These are phyloP conservation scores for Strobilomyces dryophilus DNA, from an alignment of 768 basidiomycete genomes.

Conservation along the genomic window DNA sequence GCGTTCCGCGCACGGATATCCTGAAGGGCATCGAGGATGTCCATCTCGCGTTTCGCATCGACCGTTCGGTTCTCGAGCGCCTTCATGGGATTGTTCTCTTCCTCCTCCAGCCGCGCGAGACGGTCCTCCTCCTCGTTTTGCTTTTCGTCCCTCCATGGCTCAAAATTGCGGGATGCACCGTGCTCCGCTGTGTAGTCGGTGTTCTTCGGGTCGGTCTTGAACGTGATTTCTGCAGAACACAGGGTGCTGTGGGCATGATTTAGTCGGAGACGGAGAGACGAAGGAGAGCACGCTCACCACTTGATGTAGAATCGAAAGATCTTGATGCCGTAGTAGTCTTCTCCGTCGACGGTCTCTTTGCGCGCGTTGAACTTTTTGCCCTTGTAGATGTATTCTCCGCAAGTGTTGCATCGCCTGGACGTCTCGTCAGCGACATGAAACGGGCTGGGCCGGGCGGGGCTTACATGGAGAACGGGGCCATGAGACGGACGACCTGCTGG, in stretches of 20 bases:
- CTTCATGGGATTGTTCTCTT: conserved; percentile 97
- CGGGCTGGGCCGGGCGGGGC: conserved; percentile 17
- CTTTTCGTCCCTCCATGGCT: conserved; percentile 89
- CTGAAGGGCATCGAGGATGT: conserved; percentile 92
- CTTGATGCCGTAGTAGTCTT: conserved; percentile 98
- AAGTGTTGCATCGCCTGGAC: conserved; percentile 83
- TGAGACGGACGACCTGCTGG: conserved; percentile 96
- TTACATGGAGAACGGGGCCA: conserved; percentile 99
- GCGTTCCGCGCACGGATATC: conserved; percentile 87
- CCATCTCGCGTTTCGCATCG: conserved; percentile 97
- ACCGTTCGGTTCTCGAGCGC: conserved; percentile 88
- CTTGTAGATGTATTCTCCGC: conserved; percentile 98
- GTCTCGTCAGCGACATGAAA: conserved; percentile 9
- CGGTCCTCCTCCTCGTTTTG: conserved; percentile 80
- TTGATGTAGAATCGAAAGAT: conserved; percentile 93
- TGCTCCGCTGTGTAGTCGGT: conserved; percentile 93
- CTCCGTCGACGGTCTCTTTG: conserved; percentile 96
- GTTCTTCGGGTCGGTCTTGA: conserved; percentile 99
- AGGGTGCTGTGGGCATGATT: conserved; percentile 57
- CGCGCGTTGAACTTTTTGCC: conserved; percentile 99
- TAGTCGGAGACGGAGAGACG: background rate
- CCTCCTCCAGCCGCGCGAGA: conserved; percentile 81
- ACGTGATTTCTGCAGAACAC: conserved; percentile 97
- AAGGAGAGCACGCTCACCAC: conserved; percentile 48
- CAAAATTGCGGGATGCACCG: conserved; percentile 96